A percentile compares a stretch with the other conserved stretches of the same genome.
phyloP scores from a whole-genome alignment of 2,329 filamentous ascomycete species.

The Cladophialophora chaetospira region DNA sequence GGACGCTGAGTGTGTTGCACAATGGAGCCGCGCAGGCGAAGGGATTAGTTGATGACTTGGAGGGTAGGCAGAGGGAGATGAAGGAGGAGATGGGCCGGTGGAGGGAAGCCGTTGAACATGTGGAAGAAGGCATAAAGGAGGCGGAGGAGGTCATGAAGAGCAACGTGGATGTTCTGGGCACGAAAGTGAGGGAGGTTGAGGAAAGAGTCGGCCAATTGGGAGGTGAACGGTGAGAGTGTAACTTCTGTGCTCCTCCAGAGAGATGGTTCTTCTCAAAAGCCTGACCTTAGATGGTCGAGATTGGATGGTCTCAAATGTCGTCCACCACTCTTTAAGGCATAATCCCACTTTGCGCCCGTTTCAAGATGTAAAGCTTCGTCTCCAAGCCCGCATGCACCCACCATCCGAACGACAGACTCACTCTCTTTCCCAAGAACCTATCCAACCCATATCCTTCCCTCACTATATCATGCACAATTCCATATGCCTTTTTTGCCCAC shows the following conservation, averaged over 20 bases:
- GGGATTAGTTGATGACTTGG: slow-evolving; percentile 74
- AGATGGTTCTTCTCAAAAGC: too few relatives aligned
- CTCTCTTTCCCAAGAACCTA: slow-evolving; percentile 32
- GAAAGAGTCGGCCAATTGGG: slow-evolving; percentile 57
- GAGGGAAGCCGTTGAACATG: slow-evolving; percentile 75
- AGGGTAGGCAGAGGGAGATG: slow-evolving; percentile 79
- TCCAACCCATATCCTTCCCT: slow-evolving; percentile 36
- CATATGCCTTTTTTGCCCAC: slow-evolving; percentile 27
- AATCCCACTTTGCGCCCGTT: slow-evolving; percentile 33
- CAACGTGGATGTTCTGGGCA: slow-evolving; percentile 83
- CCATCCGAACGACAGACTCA: slow-evolving; percentile 50
- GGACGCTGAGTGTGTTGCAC: slow-evolving; percentile 81
- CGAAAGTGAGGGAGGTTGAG: slow-evolving; percentile 87
- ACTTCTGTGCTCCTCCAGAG: too few relatives aligned
- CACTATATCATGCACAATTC: slow-evolving; percentile 36
- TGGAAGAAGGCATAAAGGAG: slow-evolving; percentile 73
- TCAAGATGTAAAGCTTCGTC: slow-evolving; percentile 56
- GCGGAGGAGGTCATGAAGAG: slow-evolving; percentile 70
- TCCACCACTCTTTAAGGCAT: not conserved
- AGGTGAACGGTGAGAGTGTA: not conserved
- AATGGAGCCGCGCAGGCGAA: slow-evolving; percentile 81
- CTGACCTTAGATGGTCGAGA: not conserved
- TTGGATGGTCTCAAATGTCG: not conserved
- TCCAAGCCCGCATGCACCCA: slow-evolving; percentile 59
- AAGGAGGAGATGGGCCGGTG: slow-evolving; percentile 81